A percentile compares a stretch with the other conserved stretches of the same genome.
These are phyloP conservation scores for Galerina sulciceps DNA, from an alignment of 768 basidiomycete species.

Conservation along the genomic window DNA sequence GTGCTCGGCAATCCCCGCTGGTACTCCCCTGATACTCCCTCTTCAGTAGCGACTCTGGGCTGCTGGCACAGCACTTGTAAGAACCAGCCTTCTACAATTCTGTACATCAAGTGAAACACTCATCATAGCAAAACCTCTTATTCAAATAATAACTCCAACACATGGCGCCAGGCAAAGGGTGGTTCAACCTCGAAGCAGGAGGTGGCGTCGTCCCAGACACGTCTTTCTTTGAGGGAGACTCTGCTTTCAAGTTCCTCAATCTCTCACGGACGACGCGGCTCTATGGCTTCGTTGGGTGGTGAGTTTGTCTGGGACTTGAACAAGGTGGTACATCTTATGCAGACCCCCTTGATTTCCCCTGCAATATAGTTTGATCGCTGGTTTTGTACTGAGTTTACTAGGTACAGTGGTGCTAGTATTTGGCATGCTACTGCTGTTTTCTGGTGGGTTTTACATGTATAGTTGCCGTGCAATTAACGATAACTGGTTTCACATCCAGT, in stretches of 20 bases:
- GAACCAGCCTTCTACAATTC: not conserved
- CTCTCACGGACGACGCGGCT: slow-evolving; percentile 80
- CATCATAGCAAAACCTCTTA: not conserved
- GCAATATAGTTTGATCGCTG: slow-evolving; percentile 61
- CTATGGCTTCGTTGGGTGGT: slow-evolving; percentile 89
- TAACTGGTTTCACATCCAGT: slow-evolving; percentile 45
- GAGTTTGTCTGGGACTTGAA: slow-evolving; percentile 25
- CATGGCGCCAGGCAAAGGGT: slow-evolving; percentile 69
- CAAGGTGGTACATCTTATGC: not conserved
- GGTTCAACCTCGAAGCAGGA: slow-evolving; percentile 84
- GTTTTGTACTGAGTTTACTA: slow-evolving; percentile 81
- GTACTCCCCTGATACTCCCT: no score
- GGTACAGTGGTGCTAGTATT: slow-evolving; percentile 81
- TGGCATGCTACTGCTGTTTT: slow-evolving; percentile 70
- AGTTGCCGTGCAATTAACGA: slow-evolving; percentile 4
- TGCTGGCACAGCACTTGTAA: slow-evolving; percentile 37
- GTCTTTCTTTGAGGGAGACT: slow-evolving; percentile 87
- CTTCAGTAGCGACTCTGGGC: slow-evolving; percentile 20
- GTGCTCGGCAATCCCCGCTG: no score
- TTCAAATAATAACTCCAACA: slow-evolving; percentile 5
- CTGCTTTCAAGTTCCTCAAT: slow-evolving; percentile 81
- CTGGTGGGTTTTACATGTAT: slow-evolving; percentile 52
- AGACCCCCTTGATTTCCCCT: not conserved
- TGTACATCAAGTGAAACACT: not conserved
- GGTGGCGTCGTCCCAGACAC: slow-evolving; percentile 67